These are phyloP conservation scores for Solanum habrochaites DNA, from an alignment of 257 asterid genomes.

Conservation along the genomic window DNA sequence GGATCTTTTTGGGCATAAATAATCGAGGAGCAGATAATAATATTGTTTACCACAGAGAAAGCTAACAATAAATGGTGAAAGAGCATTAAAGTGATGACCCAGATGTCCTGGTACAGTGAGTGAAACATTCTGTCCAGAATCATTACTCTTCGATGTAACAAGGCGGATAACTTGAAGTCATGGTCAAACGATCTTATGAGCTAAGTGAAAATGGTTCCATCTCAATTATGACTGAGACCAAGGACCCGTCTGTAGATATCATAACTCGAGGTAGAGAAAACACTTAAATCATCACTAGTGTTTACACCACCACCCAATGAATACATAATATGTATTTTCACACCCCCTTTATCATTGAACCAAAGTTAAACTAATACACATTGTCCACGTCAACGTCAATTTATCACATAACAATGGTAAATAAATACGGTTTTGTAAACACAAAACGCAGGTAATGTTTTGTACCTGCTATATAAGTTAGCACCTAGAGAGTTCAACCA, in stretches of 20 bases:
- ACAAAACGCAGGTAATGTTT: background rate
- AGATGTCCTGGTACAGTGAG: background rate
- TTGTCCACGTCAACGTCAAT: background rate
- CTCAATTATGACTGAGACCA: background rate
- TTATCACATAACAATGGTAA: background rate
- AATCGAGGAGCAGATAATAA: background rate
- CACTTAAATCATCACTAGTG: background rate
- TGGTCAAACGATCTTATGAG: background rate
- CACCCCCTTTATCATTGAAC: background rate
- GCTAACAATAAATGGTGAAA: background rate
- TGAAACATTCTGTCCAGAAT: background rate
- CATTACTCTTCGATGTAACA: background rate
- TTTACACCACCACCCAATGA: background rate
- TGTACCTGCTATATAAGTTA: background rate
- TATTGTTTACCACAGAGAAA: background rate
- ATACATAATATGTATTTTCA: background rate
- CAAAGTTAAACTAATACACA: background rate
- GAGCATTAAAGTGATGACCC: background rate
- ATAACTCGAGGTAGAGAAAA: background rate
- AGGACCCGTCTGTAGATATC: background rate
- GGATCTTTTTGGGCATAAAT: background rate
- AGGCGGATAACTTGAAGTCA: background rate
- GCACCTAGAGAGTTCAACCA: background rate
- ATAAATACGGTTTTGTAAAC: background rate
- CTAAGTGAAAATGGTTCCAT: background rate